phyloP scores from a whole-genome alignment of 1,139 yeast species.

The Suhomyces bolitotheri region DNA sequence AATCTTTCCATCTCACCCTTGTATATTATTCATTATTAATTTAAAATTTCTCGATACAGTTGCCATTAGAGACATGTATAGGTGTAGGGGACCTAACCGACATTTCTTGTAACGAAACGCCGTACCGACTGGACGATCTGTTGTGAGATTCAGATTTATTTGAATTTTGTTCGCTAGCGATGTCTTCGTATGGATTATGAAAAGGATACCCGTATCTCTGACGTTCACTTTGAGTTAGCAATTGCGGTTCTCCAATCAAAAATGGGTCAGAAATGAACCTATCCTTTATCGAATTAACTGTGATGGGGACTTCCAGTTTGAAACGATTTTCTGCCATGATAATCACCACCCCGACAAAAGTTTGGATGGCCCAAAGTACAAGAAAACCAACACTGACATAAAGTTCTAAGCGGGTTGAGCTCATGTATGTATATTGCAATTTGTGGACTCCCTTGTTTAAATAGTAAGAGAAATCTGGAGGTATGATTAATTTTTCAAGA shows the following conservation, averaged over 20 bases:
- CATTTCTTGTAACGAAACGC: conserved; percentile 2
- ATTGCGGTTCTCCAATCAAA: conserved; percentile 33
- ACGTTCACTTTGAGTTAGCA: conserved; percentile 30
- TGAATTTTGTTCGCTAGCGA: background rate
- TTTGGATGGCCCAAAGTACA: conserved; percentile 50
- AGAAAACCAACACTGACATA: conserved; percentile 45
- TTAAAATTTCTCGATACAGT: background rate
- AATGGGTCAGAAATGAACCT: conserved; percentile 4
- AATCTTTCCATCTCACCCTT: conserved; percentile 4
- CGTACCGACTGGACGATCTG: conserved; percentile 9
- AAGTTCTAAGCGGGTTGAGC: conserved; percentile 45
- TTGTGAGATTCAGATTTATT: too few species aligned
- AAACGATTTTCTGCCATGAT: conserved; percentile 6
- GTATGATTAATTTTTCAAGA: conserved; percentile 4
- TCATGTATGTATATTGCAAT: conserved; percentile 30
- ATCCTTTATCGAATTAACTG: background rate
- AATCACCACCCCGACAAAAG: conserved; percentile 37
- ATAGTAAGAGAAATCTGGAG: conserved; percentile 6
- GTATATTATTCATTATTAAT: conserved; percentile 6
- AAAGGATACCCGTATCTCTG: conserved; percentile 34
- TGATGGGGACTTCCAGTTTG: background rate
- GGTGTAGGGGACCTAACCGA: conserved; percentile 9
- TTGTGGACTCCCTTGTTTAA: conserved; percentile 22
- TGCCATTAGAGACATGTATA: conserved; percentile 1
- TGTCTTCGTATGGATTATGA: conserved; percentile 18